Percentiles rank a stretch among this genome's conserved stretches.
Evolutionary conservation across 2,329 filamentous ascomycete species (phyloP).

Genomic region (Penicillium olsonii): DNA sequence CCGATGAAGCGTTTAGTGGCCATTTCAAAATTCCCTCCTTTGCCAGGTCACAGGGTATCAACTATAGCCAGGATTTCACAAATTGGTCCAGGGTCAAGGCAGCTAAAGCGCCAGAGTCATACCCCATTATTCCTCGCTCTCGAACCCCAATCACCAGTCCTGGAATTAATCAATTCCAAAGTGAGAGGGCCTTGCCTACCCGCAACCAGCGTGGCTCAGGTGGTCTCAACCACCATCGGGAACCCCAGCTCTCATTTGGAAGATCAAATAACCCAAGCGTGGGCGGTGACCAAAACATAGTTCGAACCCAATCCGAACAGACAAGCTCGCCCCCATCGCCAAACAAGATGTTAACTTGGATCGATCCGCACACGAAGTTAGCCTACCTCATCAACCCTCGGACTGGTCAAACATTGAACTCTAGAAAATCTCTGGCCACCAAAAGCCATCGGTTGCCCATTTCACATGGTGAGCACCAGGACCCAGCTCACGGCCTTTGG

Average conservation of each 20-base stretch:
- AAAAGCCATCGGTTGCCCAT: constrained; percentile 19
- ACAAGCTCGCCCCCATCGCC: neutral
- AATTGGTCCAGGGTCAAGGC: constrained; percentile 46
- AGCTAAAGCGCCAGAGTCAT: constrained; percentile 22
- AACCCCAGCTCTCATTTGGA: neutral
- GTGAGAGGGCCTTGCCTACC: neutral
- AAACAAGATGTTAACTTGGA: constrained; percentile 52
- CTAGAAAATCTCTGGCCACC: constrained; percentile 9
- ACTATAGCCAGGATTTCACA: constrained; percentile 29
- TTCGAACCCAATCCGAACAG: neutral
- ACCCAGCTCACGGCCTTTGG: constrained; percentile 50
- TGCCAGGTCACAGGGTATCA: constrained; percentile 11
- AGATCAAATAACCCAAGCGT: too few relatives aligned
- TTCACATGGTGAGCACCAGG: neutral
- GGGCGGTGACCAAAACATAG: neutral
- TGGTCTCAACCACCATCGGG: neutral
- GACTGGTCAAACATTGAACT: constrained; percentile 35
- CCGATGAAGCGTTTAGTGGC: constrained; percentile 28
- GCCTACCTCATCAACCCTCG: constrained; percentile 35
- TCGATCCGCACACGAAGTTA: constrained; percentile 58
- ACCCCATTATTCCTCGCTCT: neutral
- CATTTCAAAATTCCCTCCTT: constrained; percentile 35
- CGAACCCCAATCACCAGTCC: neutral
- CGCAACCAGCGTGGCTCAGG: neutral
- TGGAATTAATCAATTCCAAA: neutral